Base-by-base conservation (phyloP, 2,329 filamentous ascomycete species). In the Macrophomina tecta region DNA sequence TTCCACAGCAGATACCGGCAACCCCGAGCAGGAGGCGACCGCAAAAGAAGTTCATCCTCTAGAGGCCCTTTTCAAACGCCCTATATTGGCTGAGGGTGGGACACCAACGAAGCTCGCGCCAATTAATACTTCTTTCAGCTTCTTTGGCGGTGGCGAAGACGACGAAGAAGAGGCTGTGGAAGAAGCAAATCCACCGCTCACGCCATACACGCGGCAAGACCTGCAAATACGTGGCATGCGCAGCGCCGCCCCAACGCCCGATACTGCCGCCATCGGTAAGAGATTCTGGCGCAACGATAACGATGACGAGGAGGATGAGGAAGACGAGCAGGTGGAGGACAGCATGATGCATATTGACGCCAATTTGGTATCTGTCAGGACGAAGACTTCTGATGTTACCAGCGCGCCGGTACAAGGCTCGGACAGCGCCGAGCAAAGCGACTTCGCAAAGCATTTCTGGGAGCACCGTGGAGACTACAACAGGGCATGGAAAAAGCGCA, bases 221-320 rank as follows among this genome's bases (percentile, higher is more conserved):
- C 83, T 94, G 36, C 90, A 92, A 72, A 88, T 84, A 80, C 87
- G 93, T 69, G 87, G 86, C 61, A 76, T 91, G n/a, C 87, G 95
- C 66, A 97, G 93, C 75, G 93, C 93, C 5, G 95, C 95, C 2
- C 95, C 95, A 0, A 99, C 95, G 0, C 95, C 95, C 0, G 95
- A 99, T 75, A 98, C 95, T 0, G 93, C 93, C 1, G 89, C 93
- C 68, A 89, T 91, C 1, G 88, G 84, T 48, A 87, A 88, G 34
- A 85, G 82, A 66, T 89, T 90, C 18, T 79, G 76, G 76, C 79
- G 78, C 1, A 81, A 83, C 11, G 80, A 73, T 9, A 80, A 82
- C 1, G 81, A 83, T 8, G 79, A 82, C 11, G 79, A 85, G 0
- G 71, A 69, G 11, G 68, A 72, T 30, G 71, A 75, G 55, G 71